phyloP scores from a whole-genome alignment of 1,284 basidiomycete species.

The Malassezia dermatis region DNA sequence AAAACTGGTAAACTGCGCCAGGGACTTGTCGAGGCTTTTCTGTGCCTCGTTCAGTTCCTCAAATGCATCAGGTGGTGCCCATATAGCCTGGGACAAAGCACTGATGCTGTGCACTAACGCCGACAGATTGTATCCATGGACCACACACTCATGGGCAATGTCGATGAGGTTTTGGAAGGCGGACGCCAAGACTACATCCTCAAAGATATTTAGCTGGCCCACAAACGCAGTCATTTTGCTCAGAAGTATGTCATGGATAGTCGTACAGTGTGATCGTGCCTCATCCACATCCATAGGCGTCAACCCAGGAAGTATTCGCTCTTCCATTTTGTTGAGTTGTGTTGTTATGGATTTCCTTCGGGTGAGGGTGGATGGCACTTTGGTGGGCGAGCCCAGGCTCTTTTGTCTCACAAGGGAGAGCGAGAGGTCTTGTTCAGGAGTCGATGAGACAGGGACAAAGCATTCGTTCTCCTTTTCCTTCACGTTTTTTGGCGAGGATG shows the following conservation, averaged over 20 bases:
- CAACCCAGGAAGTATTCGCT: neutral
- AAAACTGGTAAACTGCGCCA: neutral
- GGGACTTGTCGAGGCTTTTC: neutral
- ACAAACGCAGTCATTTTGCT: conserved; percentile 94
- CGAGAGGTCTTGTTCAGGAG: neutral
- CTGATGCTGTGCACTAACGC: conserved; percentile 66
- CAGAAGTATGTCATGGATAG: conserved; percentile 62
- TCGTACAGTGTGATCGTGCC: conserved; percentile 28
- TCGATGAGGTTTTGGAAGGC: conserved; percentile 89
- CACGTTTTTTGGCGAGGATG: neutral
- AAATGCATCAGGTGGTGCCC: neutral
- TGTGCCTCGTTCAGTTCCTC: neutral
- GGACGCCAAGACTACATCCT: conserved; percentile 66
- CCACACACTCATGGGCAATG: conserved; percentile 64
- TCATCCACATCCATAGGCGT: neutral
- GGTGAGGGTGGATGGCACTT: neutral
- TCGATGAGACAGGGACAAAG: neutral
- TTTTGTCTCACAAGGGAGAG: neutral
- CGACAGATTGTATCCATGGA: conserved; percentile 60
- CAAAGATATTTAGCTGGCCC: conserved; percentile 87
- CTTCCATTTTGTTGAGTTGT: neutral
- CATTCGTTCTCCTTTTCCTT: neutral
- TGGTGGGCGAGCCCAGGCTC: neutral
- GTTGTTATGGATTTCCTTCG: neutral
- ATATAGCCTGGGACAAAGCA: neutral